Conservation (phyloP, 2,329 filamentous ascomycete species). For the Ophiostoma populinum region DNA sequence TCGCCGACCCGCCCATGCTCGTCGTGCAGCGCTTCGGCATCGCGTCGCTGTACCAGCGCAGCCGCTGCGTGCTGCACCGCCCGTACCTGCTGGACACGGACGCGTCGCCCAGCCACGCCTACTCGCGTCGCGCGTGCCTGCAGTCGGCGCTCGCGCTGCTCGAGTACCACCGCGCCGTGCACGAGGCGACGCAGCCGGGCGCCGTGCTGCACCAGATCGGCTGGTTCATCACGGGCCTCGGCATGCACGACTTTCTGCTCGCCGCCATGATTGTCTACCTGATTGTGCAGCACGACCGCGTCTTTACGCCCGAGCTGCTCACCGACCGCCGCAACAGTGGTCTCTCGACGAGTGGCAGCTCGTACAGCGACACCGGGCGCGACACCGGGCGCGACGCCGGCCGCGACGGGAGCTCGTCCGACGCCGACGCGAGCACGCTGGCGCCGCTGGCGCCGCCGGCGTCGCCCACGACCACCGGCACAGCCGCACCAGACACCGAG, state of each 20-base stretch:
- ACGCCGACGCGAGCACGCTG: slow-evolving; percentile 12
- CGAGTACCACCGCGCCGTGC: slow-evolving; percentile 28
- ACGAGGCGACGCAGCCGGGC: slow-evolving; percentile 32
- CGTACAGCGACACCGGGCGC: slow-evolving; percentile 18
- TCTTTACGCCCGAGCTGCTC: slow-evolving; percentile 9
- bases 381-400: too few species aligned
- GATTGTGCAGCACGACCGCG: slow-evolving; percentile 24
- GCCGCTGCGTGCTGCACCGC: slow-evolving; percentile 36
- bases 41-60: slow-evolving; percentile 34
- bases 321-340: background rate
- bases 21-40: slow-evolving; percentile 37
- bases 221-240: slow-evolving; percentile 40
- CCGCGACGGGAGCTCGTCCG: slow-evolving; percentile 15
- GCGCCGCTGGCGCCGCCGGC: slow-evolving; percentile 15
- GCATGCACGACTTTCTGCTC: slow-evolving; percentile 43
- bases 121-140: slow-evolving; percentile 33
- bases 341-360: background rate
- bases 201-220: slow-evolving; percentile 32
- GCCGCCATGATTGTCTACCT: slow-evolving; percentile 44
- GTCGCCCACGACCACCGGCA: slow-evolving; percentile 15
- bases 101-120: slow-evolving; percentile 27
- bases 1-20: slow-evolving; percentile 28
- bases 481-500: too few species aligned
- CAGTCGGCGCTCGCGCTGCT: slow-evolving; percentile 31
- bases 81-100: slow-evolving; percentile 29